A percentile compares a stretch with the other conserved stretches of the same genome.
These are phyloP conservation scores for Abortiporus biennis DNA, from an alignment of 1,284 basidiomycete species.

Conservation along the genomic window DNA sequence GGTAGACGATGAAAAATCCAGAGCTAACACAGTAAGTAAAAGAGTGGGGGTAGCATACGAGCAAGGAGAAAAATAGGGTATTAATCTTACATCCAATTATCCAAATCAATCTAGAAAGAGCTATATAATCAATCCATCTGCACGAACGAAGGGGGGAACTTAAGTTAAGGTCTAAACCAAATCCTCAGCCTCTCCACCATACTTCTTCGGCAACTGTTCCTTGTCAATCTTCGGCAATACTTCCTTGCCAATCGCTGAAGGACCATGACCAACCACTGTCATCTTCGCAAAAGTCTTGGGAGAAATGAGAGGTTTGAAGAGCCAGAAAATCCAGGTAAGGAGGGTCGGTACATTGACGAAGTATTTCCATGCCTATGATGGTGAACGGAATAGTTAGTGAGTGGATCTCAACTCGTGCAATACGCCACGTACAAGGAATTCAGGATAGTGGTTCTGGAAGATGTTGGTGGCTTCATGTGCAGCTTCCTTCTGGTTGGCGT, in stretches of 20 bases:
- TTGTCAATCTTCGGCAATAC: conserved; percentile 48
- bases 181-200: conserved; percentile 48
- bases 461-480: conserved; percentile 65
- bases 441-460: conserved; percentile 71
- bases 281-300: conserved; percentile 70
- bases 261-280: conserved; percentile 64
- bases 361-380: conserved; percentile 58
- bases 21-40: too few species aligned
- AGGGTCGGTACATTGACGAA: conserved; percentile 74
- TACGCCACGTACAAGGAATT: conserved; percentile 66
- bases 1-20: too few species aligned
- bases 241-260: conserved; percentile 48
- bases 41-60: background rate
- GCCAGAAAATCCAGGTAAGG: conserved; percentile 76
- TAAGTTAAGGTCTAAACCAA: conserved; percentile 14
- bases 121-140: background rate
- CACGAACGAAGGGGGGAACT: too few species aligned
- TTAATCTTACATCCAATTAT: background rate
- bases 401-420: too few species aligned
- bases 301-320: conserved; percentile 71
- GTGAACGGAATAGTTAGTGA: background rate
- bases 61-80: background rate
- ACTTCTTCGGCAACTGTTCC: conserved; percentile 55
- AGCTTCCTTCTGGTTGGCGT: conserved; percentile 68
- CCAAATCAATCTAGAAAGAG: background rate